Evolutionary conservation across 2,329 filamentous ascomycete genomes (phyloP).

Genomic region (Aspergillus persii): DNA sequence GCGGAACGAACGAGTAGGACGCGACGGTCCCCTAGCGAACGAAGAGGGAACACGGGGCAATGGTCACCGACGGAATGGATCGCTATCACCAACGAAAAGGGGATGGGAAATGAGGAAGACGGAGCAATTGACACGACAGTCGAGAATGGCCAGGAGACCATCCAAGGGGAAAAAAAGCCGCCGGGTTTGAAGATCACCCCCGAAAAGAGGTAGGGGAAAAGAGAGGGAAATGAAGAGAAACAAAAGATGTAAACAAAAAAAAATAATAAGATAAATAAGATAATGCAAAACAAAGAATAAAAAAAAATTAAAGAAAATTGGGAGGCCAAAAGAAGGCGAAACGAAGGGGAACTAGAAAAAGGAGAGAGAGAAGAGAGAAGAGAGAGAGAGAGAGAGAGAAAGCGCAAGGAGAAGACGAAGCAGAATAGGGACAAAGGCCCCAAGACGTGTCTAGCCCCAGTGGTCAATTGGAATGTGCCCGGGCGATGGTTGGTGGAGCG

Average conservation of each 20-base stretch:
- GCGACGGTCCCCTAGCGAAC: slow-evolving; percentile 75
- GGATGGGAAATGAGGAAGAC: slow-evolving; percentile 16
- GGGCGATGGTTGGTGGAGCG: slow-evolving; percentile 25
- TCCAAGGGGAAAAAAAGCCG: slow-evolving; percentile 15
- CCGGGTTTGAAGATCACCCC: slow-evolving; percentile 15
- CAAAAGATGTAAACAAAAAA: slow-evolving; percentile 3
- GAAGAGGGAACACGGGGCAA: slow-evolving; percentile 69
- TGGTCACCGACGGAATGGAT: slow-evolving; percentile 5
- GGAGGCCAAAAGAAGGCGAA: slow-evolving; percentile 4
- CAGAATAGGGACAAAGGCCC: slow-evolving; percentile 21
- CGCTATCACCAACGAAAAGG: slow-evolving; percentile 19
- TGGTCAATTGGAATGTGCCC: slow-evolving; percentile 36
- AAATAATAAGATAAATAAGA: slow-evolving; percentile 10
- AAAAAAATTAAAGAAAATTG: slow-evolving; percentile 4
- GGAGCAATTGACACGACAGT: slow-evolving; percentile 32
- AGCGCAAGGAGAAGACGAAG: slow-evolving; percentile 16
- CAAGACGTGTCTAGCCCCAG: slow-evolving; percentile 31
- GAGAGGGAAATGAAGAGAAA: slow-evolving; percentile 6
- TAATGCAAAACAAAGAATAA: not conserved
- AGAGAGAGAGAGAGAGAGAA: slow-evolving; percentile 7
- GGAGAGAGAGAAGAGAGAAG: slow-evolving; percentile 4
- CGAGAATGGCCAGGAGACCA: slow-evolving; percentile 10
- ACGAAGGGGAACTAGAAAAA: slow-evolving; percentile 7
- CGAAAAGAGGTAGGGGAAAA: slow-evolving; percentile 19
- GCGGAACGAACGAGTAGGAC: slow-evolving; percentile 50